These are phyloP conservation scores for Nannizziopsis barbatae DNA, from an alignment of 2,329 filamentous ascomycete genomes.

Conservation along the genomic window DNA sequence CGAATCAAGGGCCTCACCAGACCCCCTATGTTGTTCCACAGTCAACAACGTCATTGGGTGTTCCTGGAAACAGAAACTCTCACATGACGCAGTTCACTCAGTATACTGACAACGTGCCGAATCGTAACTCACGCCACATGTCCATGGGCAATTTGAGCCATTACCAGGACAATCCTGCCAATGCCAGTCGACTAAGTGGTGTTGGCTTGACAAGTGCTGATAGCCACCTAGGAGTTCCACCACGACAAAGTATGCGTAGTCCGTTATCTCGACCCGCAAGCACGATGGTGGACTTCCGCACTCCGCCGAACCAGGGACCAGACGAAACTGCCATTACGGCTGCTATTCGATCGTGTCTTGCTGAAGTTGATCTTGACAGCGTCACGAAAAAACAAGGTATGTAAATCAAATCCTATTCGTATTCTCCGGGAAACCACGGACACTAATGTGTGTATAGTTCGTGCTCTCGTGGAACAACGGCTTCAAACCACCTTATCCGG, in stretches of 20 bases:
- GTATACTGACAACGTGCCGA: conserved; percentile 51
- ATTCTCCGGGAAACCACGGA: neutral
- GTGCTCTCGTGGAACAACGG: conserved; percentile 82
- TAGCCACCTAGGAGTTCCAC: conserved; percentile 31
- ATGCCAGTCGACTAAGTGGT: conserved; percentile 34
- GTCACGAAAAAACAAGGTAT: conserved; percentile 91
- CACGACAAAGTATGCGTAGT: conserved; percentile 34
- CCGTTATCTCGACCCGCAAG: conserved; percentile 46
- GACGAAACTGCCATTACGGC: conserved; percentile 72
- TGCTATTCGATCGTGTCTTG: conserved; percentile 68
- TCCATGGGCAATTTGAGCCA: conserved; percentile 47
- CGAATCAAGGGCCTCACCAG: conserved; percentile 45
- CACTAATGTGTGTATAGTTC: conserved; percentile 37
- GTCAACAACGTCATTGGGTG: conserved; percentile 55
- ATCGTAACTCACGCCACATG: conserved; percentile 43
- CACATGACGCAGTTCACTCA: conserved; percentile 58
- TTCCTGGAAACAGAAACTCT: conserved; percentile 47
- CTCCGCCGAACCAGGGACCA: conserved; percentile 47
- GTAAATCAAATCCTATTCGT: conserved; percentile 12
- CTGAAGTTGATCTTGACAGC: conserved; percentile 86
- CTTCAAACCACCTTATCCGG: conserved; percentile 79
- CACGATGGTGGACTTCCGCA: conserved; percentile 49
- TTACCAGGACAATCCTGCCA: conserved; percentile 36
- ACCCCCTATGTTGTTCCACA: conserved; percentile 68
- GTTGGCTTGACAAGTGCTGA: conserved; percentile 36